A percentile compares a stretch with the other conserved stretches of the same genome.
phyloP scores from a whole-genome alignment of 1,284 basidiomycete genomes.

The Naganishia sp. region DNA sequence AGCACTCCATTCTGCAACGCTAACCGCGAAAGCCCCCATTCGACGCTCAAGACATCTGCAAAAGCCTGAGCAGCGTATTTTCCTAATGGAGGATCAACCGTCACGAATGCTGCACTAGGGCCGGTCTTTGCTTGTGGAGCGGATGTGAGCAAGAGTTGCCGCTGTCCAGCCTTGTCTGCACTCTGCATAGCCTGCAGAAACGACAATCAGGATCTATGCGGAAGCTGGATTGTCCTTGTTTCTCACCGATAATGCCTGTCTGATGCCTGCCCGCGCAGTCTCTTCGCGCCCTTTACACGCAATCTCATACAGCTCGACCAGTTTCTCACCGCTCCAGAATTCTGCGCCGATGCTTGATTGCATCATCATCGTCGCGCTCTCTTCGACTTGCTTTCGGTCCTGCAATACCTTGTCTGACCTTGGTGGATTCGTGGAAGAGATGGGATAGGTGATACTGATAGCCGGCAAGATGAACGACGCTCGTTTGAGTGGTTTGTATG shows the following conservation, averaged over 20 bases:
- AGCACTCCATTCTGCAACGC: conserved; percentile 73
- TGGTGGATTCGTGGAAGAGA: conserved; percentile 75
- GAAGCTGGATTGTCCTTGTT: neutral
- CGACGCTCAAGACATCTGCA: conserved; percentile 82
- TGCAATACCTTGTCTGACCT: conserved; percentile 65
- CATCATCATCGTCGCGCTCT: conserved; percentile 52
- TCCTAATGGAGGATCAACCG: conserved; percentile 61
- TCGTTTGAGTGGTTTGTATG: conserved; percentile 64
- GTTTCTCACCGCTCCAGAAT: conserved; percentile 50
- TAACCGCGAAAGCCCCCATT: conserved; percentile 82
- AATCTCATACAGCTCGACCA: conserved; percentile 51
- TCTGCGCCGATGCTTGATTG: conserved; percentile 35
- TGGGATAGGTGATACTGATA: conserved; percentile 80
- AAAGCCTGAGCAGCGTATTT: conserved; percentile 71
- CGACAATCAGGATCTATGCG: neutral
- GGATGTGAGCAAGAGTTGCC: conserved; percentile 20
- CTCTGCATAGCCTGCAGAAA: neutral
- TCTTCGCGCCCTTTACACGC: conserved; percentile 55
- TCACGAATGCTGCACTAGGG: conserved; percentile 7
- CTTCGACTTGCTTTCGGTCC: conserved; percentile 58
- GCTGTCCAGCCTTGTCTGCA: conserved; percentile 1
- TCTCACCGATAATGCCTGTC: conserved; percentile 69
- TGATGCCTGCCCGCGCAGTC: conserved; percentile 67
- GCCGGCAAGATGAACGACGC: conserved; percentile 82
- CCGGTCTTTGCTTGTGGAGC: conserved; percentile 53